Base-by-base conservation (phyloP, 805 yeast genomes). In the Barnettozyma populi region DNA sequence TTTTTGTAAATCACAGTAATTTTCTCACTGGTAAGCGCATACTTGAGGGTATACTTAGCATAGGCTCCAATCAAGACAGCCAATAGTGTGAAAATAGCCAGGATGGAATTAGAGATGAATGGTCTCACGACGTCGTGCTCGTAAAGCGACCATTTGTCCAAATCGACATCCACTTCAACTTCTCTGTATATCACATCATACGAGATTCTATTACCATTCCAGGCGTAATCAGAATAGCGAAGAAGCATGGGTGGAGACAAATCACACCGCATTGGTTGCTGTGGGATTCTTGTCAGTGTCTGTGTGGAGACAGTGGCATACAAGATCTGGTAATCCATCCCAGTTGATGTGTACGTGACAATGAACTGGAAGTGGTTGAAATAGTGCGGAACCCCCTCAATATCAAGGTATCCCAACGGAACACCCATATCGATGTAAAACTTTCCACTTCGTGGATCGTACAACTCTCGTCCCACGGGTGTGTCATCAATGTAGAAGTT, bases 341-440 rank as follows among this genome's bases (percentile, higher is more conserved):
- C 65, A 14, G 49, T 16, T 7, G 54, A 42, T 18, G 52, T 52
- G 40, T 61, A 63, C 20, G 59, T 56, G 32, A 63, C 50, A 21
- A 55, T 50, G 23, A 63, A 58, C 42, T 63, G 63, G 57, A 63
- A 63, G 49, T 63, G 67, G 49, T 63, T 63, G 48, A 49, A 63
- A 7, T 55, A 18, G 44, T 63, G 67, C 4, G 66, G 63, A 29
- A 61, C 52, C 39, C 57, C 59, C 35, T 63, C 59, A 11, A 50
- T 31, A 31, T 63, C 67, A 2, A 55, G 21, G 43, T 61, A 63
- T 5, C 67, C 67, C 43, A 63, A 14, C 16, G 67, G 66, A 13
- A 59, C 55, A 36, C 63, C 64, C n/a, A 50, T 42, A 18, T 59
- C 59, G 11, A 63, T 50, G 43, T 62, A 63, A 35, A 57, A 62